Base-by-base conservation (phyloP, 257 asterid species). In the Solanum chmielewskii region DNA sequence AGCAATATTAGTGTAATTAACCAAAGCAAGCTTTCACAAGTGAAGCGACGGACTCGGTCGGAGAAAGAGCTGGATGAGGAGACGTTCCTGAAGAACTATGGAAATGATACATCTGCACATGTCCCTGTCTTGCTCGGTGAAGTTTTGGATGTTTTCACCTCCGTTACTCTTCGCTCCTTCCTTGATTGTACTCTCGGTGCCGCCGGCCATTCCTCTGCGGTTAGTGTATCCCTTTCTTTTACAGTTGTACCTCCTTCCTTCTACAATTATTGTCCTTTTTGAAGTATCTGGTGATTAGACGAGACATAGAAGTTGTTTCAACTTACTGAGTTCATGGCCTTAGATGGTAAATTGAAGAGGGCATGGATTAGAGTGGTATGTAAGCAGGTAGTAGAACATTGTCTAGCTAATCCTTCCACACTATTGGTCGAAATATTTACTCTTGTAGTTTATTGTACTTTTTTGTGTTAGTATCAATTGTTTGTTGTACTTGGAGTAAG, bases 131-230 rank as follows among this genome's bases (percentile, higher is more conserved):
- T 94, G 95, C 92, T 95, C 14, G 98, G 97, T 14, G 99, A 97
- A 92, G 97, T 95, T 41, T 90, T 97, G 85, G 98, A 97, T 87
- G 95, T 90, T 18, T 95, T 97, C 84, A 85, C 95, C 77, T 91
- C 97, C 16, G 81, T 90, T 9, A 83, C 88, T 75, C 98, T 95
- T 86, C 90, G 90, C 23, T 95, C 98, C 11, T 97, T 97, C 89
- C 97, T 94, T 85, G 99, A 97, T 83, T 97, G 99, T 78, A 97
- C 99, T 31, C 98, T 97, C 18, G 99, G 99, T 33, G 98, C 98
- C 39, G 99, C 95, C 16, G 98, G 98, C 31, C 99, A 97, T 88
- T 94, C 99, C 47, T 90, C 94, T 41, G 94, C 94, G 92, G 99
- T 96, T 27, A 42, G 94, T 73, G 25, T 56, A 47, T 80, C 37